Evolutionary conservation across 805 yeast species (phyloP), one percentile per base, ranked within the genome.

Genomic region (Wickerhamomyces bovis): DNA sequence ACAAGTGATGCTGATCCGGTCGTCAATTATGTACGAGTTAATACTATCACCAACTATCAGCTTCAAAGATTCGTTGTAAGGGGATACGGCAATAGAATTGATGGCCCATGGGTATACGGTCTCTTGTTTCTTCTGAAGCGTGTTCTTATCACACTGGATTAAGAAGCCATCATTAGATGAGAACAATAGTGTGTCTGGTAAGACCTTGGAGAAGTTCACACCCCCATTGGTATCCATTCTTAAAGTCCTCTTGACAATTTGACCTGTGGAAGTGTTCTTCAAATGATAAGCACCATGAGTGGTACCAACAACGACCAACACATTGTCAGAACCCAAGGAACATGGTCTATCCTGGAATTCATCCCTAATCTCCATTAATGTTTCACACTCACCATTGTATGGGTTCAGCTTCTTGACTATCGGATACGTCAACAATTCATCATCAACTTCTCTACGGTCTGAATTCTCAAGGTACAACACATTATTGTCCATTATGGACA

Each of bases 21-120:
- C 59, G 57, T 80, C 86, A 4, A 75, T 41, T 4, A 81, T 66
- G 46, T 61, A 66, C 6, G 76, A 63, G 20, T 67, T 63, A 3
- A 64, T 57, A 38, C 69, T 60, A 58, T 80, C 85, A 13, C 84
- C 85, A 0, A 77, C 76, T 12, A 80, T 55, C 19, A 76, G 59
- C 12, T 70, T 53, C 52, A 75, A 65, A 45, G 68, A 60, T 4
- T 63, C 59, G 47, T 70, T 67, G 26, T 43, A 43, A 2, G 77
- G 75, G 46, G 69, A 70, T 18, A 66, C 53, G 1, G 79, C 65
- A 0, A 76, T 58, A 47, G 80, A 71, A 55, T 80, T 81, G 9
- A 76, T 62, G 1, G 84, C 76, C 61, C 75, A 76, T 4, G 73
- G 75, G 41, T 70, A 66, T 15, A 46, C 43, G 33, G 45, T 47